Conservation (phyloP, 2,329 filamentous ascomycete species). For the Aspergillus calidoustus region DNA sequence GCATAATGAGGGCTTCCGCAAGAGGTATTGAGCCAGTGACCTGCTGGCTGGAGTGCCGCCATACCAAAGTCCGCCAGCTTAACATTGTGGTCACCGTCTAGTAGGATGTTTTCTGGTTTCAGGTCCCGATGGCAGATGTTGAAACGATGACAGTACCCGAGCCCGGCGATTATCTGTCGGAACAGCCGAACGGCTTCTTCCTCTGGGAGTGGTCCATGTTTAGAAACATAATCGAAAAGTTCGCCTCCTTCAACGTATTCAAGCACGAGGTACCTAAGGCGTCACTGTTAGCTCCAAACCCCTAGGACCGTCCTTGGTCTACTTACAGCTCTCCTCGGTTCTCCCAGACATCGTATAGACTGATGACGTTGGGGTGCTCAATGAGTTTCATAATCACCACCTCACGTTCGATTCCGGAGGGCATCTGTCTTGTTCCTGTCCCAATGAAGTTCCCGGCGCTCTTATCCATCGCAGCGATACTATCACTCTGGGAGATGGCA, state of each 20-base stretch:
- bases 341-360: slow-evolving; percentile 96
- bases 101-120: slow-evolving; percentile 94
- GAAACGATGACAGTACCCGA: slow-evolving; percentile 91
- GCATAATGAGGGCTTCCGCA: slow-evolving; percentile 98
- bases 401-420: slow-evolving; percentile 88
- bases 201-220: slow-evolving; percentile 74
- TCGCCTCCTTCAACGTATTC: slow-evolving; percentile 88
- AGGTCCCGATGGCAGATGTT: slow-evolving; percentile 96
- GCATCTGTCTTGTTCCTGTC: slow-evolving; percentile 71
- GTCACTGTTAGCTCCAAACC: slow-evolving; percentile 26
- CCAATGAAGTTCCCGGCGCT: slow-evolving; percentile 63
- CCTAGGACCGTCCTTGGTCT: neutral
- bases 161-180: slow-evolving; percentile 87
- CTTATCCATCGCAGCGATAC: slow-evolving; percentile 79
- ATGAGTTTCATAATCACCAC: slow-evolving; percentile 97
- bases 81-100: slow-evolving; percentile 75
- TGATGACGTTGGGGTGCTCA: slow-evolving; percentile 92
- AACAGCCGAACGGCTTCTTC: slow-evolving; percentile 83
- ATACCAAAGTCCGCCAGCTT: slow-evolving; percentile 98
- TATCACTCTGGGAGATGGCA: slow-evolving; percentile 80
- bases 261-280: slow-evolving; percentile 81
- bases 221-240: slow-evolving; percentile 83
- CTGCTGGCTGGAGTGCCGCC: slow-evolving; percentile 85
- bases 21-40: slow-evolving; percentile 80
- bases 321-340: slow-evolving; percentile 90